phyloP scores from a whole-genome alignment of 768 basidiomycete genomes.

The Tricholoma sp. region DNA sequence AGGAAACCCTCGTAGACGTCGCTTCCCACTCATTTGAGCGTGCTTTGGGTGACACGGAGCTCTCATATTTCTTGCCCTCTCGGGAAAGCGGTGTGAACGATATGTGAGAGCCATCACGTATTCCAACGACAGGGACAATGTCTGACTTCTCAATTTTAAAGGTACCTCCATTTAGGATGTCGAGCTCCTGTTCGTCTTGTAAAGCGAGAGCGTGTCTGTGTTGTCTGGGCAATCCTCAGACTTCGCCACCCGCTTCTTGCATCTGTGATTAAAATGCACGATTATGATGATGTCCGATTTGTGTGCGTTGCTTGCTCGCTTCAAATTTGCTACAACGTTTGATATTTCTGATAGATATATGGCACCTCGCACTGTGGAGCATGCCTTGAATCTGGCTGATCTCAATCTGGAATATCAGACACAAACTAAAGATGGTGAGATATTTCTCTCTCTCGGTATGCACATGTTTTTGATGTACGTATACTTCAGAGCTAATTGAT shows the following conservation, averaged over 20 bases:
- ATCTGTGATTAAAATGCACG: slow-evolving; percentile 52
- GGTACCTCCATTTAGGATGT: slow-evolving; percentile 80
- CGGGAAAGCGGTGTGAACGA: slow-evolving; percentile 83
- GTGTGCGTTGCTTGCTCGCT: slow-evolving; percentile 37
- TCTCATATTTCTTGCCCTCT: slow-evolving; percentile 75
- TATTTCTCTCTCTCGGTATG: background rate
- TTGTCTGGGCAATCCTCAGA: slow-evolving; percentile 71
- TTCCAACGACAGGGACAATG: background rate
- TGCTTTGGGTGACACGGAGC: slow-evolving; percentile 67
- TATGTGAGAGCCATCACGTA: slow-evolving; percentile 46
- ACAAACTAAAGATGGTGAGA: slow-evolving; percentile 53
- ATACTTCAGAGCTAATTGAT: slow-evolving; percentile 52
- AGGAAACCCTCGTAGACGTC: slow-evolving; percentile 14
- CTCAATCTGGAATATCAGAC: slow-evolving; percentile 43
- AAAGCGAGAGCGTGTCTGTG: slow-evolving; percentile 39
- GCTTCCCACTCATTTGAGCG: slow-evolving; percentile 35
- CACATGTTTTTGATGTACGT: background rate
- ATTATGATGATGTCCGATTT: slow-evolving; percentile 63
- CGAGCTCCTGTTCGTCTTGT: slow-evolving; percentile 40
- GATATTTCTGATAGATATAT: slow-evolving; percentile 35
- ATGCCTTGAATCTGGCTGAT: slow-evolving; percentile 45
- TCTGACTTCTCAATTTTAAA: slow-evolving; percentile 20
- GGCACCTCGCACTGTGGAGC: slow-evolving; percentile 35
- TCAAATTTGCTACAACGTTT: background rate
- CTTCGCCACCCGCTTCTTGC: slow-evolving; percentile 70